These are phyloP conservation scores for Fraxinus nigra DNA, from an alignment of 305 asterid species.

Conservation along the genomic window DNA sequence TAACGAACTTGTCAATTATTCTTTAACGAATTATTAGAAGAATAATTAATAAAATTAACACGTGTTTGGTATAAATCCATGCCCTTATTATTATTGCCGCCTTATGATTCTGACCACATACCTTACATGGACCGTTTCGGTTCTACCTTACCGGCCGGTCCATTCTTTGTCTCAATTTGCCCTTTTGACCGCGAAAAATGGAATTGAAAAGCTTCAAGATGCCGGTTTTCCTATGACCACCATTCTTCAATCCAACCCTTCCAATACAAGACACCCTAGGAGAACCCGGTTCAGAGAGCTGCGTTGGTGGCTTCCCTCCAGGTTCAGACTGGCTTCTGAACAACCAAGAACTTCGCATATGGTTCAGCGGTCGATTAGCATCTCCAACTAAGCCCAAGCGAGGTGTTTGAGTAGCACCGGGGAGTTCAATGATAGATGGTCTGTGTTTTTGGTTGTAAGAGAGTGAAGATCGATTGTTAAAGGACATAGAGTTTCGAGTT, in stretches of 20 bases:
- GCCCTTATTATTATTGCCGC: constrained; percentile 9
- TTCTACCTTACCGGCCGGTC: constrained; percentile 20
- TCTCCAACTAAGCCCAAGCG: constrained; percentile 18
- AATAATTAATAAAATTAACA: neutral
- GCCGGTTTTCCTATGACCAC: constrained; percentile 36
- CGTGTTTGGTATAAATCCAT: neutral
- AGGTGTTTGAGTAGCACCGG: constrained; percentile 30
- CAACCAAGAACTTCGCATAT: constrained; percentile 19
- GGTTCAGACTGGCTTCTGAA: constrained; percentile 59
- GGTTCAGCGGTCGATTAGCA: constrained; percentile 23
- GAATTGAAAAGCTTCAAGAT: constrained; percentile 32
- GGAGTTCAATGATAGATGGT: constrained; percentile 40
- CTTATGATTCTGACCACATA: constrained; percentile 26
- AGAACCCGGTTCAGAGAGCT: constrained; percentile 51
- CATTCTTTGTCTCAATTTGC: neutral
- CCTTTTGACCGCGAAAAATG: constrained; percentile 25
- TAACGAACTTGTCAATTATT: neutral
- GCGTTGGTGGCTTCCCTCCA: constrained; percentile 26
- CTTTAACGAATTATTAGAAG: neutral
- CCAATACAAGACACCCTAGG: constrained; percentile 66
- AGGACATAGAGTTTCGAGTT: constrained; percentile 34
- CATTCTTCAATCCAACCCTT: constrained; percentile 32
- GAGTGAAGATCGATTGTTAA: constrained; percentile 27
- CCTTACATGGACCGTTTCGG: constrained; percentile 1
- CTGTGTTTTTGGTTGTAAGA: constrained; percentile 19